These are phyloP conservation scores for Ilex paraguariensis DNA, from an alignment of 305 asterid species.

Conservation along the genomic window DNA sequence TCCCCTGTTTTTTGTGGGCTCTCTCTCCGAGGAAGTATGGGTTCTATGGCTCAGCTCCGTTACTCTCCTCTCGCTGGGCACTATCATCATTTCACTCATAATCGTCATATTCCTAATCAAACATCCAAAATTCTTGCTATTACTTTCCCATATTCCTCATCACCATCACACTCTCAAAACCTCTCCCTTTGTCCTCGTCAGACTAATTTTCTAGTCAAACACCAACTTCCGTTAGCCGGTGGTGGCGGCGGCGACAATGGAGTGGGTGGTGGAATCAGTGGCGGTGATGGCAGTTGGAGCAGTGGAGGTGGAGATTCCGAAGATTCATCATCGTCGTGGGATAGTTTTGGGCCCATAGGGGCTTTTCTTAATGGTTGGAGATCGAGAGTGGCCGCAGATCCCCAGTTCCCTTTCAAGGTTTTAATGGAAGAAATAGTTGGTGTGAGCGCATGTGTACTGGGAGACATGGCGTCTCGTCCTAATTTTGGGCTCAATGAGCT, in stretches of 20 bases:
- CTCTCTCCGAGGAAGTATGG: conserved; percentile 6
- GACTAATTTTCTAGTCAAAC: conserved; percentile 5
- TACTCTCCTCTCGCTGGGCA: conserved; percentile 21
- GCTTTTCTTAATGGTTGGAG: conserved; percentile 43
- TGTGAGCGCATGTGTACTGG: conserved; percentile 37
- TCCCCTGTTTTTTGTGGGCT: neutral
- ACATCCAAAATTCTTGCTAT: conserved; percentile 5
- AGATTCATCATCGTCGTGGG: conserved; percentile 11
- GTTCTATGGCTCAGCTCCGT: conserved; percentile 30
- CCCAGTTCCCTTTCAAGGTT: conserved; percentile 50
- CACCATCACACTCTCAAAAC: neutral
- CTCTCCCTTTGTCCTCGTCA: neutral
- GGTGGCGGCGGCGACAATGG: conserved; percentile 17
- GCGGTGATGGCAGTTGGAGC: conserved; percentile 16
- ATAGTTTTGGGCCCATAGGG: conserved; percentile 39
- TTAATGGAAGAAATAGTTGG: conserved; percentile 54
- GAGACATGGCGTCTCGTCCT: conserved; percentile 44
- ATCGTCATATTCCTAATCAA: conserved; percentile 10
- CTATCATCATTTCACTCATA: conserved; percentile 6
- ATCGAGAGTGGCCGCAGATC: conserved; percentile 46
- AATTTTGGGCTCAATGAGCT: conserved; percentile 46
- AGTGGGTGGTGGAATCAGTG: conserved; percentile 15
- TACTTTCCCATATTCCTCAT: neutral
- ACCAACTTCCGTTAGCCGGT: conserved; percentile 19
- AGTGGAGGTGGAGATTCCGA: conserved; percentile 18